These are phyloP conservation scores for Cytospora mali DNA, from an alignment of 2,329 filamentous ascomycete genomes.

Conservation along the genomic window DNA sequence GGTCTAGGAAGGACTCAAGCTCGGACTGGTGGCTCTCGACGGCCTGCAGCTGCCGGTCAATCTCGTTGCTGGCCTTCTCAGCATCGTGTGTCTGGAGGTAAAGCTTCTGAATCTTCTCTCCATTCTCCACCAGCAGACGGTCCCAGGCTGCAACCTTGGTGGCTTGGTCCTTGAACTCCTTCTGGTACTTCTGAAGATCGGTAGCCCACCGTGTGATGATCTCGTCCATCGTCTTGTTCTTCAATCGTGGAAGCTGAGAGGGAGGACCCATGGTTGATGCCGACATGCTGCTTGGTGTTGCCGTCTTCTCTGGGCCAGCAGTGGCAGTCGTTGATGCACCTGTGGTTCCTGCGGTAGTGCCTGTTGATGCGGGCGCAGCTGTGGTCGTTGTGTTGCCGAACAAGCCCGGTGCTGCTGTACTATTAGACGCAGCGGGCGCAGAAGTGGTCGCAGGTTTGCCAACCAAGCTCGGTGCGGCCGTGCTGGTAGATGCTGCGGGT, in stretches of 20 bases:
- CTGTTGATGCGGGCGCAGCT: constrained; percentile 31
- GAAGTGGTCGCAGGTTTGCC: constrained; percentile 32
- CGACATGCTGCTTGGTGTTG: constrained; percentile 51
- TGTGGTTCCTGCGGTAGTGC: constrained; percentile 2
- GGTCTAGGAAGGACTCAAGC: constrained; percentile 82
- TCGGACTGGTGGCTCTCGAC: constrained; percentile 95
- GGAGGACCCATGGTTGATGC: constrained; percentile 79
- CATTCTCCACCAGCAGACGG: constrained; percentile 87
- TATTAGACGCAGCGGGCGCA: constrained; percentile 27
- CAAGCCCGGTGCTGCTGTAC: constrained; percentile 7
- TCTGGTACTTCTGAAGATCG: constrained; percentile 93
- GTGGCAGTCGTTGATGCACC: constrained; percentile 9
- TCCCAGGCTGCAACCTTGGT: constrained; percentile 89
- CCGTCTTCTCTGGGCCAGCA: constrained; percentile 30
- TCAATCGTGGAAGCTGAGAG: constrained; percentile 85
- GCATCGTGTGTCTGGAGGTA: constrained; percentile 93
- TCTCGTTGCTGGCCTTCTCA: constrained; percentile 87
- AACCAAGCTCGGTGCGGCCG: constrained; percentile 34
- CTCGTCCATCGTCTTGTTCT: constrained; percentile 99
- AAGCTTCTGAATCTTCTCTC: constrained; percentile 90
- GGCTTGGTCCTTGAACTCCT: constrained; percentile 92
- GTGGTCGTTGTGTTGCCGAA: constrained; percentile 35
- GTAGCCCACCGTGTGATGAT: constrained; percentile 97
- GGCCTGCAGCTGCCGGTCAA: constrained; percentile 85
- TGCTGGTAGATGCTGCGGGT: constrained; percentile 34